phyloP scores from a whole-genome alignment of 2,329 filamentous ascomycete species.

The Diaporthe capsici region DNA sequence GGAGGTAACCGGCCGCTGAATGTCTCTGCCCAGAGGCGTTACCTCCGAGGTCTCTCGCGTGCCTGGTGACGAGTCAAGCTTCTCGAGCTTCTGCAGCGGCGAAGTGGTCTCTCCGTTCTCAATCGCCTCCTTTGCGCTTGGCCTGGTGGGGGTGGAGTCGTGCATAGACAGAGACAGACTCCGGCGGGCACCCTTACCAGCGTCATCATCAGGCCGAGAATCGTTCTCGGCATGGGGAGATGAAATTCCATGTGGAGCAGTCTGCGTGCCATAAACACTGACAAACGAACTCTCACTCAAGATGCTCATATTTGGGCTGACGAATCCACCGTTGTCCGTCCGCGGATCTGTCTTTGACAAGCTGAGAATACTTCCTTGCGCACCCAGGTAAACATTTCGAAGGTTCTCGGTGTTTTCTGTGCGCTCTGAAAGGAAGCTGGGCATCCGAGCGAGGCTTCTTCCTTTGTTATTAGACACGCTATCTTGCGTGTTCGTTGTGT shows the following conservation, averaged over 20 bases:
- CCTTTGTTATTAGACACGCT: conserved; percentile 46
- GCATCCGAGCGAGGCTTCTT: conserved; percentile 66
- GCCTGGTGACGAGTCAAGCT: conserved; percentile 50
- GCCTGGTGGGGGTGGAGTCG: conserved; percentile 45
- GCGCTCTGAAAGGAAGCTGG: conserved; percentile 74
- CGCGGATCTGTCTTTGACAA: conserved; percentile 63
- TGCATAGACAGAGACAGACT: conserved; percentile 45
- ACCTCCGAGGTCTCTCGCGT: conserved; percentile 46
- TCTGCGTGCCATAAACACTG: conserved; percentile 72
- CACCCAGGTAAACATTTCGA: conserved; percentile 70
- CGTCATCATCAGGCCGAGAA: conserved; percentile 61
- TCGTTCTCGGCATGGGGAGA: conserved; percentile 48
- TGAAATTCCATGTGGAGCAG: conserved; percentile 45
- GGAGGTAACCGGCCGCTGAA: conserved; percentile 11
- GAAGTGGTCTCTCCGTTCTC: conserved; percentile 51
- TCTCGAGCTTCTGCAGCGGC: conserved; percentile 66
- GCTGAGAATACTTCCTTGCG: conserved; percentile 63
- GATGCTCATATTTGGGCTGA: conserved; percentile 74
- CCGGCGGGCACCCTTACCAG: conserved; percentile 60
- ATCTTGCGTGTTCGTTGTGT: background rate
- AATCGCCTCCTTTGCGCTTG: conserved; percentile 30
- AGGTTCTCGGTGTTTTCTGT: conserved; percentile 73
- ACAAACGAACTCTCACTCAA: conserved; percentile 78
- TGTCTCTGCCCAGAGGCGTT: background rate
- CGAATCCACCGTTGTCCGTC: conserved; percentile 56